Base-by-base conservation (phyloP, 345 rosid genomes). In the Salix exigua region DNA sequence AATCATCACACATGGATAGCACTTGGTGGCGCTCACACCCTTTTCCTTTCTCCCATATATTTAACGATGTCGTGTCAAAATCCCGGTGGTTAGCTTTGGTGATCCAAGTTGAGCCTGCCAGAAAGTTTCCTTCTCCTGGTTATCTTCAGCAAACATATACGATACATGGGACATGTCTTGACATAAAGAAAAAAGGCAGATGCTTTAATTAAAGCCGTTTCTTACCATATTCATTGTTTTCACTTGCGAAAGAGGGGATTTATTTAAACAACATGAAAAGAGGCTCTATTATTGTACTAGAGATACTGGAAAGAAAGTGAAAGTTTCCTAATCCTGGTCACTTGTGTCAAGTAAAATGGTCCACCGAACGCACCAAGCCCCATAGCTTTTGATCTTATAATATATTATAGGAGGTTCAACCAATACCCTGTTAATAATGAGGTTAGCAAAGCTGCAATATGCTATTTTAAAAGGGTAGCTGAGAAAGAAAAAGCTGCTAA, bases 371-470 rank as follows among this genome's bases (percentile, higher is more conserved):
- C 30, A 71, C 73, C 37, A 71, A 67, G 40, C 23, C 17, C 3
- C 40, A 30, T 9, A 28, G 51, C 38, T 74, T 75, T n/a, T 70
- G 61, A 66, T 73, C 38, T 73, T 78, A 75, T 76, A 31, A 63
- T 75, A 51, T 63, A 60, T 6, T 38, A 14, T 72, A 70, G n/a
- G 61, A 50, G 33, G 42, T 64, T 72, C 63, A 77, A 28, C 79
- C 1, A 40, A 40, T 10, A 68, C 23, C 70, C 70, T 6, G 53
- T 46, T 53, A 68, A 77, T 64, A 75, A 65, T 12, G 55, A 23
- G 72, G 18, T 37, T 35, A 19, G 51, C 48, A 83, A 81, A 73
- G 70, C 81, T 77, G 82, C 82, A 68, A 44, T 23, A 60, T 42
- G 35, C 14, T 60, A 61, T 78, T 67, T 58, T 66, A 14, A 44